Percentiles rank a stretch among this genome's conserved stretches.
Evolutionary conservation across 805 yeast genomes (phyloP).

Genomic region (Metschnikowia vanudenii): DNA sequence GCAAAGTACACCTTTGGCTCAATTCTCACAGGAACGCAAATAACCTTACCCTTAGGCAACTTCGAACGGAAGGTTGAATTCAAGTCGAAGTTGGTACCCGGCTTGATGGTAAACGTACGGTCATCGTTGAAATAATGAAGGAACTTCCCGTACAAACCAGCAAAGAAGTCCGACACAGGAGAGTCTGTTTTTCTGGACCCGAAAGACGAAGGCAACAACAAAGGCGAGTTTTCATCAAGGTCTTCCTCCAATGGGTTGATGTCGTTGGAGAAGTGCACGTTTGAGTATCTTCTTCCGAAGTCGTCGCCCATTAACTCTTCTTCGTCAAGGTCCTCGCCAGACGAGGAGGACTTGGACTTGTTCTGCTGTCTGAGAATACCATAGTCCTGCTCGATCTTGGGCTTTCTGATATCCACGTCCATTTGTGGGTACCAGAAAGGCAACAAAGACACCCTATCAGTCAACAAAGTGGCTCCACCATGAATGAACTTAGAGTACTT

Average conservation of each 20-base stretch:
- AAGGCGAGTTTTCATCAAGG: constrained; percentile 46
- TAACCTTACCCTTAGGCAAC: constrained; percentile 86
- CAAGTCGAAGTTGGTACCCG: constrained; percentile 45
- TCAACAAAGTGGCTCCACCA: constrained; percentile 89
- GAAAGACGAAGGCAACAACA: constrained; percentile 40
- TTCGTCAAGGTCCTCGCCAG: constrained; percentile 64
- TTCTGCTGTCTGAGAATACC: constrained; percentile 58
- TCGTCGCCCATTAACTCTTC: constrained; percentile 56
- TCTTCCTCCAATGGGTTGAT: constrained; percentile 49
- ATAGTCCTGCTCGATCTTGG: constrained; percentile 56
- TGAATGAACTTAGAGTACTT: constrained; percentile 96
- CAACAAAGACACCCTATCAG: constrained; percentile 76
- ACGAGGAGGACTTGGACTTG: constrained; percentile 30
- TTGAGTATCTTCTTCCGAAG: constrained; percentile 26
- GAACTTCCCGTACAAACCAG: constrained; percentile 34
- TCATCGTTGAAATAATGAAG: constrained; percentile 45
- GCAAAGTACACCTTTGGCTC: constrained; percentile 99
- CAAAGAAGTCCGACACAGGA: constrained; percentile 35
- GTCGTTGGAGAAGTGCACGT: constrained; percentile 45
- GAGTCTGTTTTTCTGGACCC: constrained; percentile 25
- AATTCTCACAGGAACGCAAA: constrained; percentile 91
- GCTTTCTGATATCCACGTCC: constrained; percentile 93
- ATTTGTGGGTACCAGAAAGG: constrained; percentile 99
- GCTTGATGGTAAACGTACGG: constrained; percentile 44
- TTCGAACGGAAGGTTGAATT: constrained; percentile 46